Base-by-base conservation (phyloP, 768 basidiomycete species). In the Russula abietina region DNA sequence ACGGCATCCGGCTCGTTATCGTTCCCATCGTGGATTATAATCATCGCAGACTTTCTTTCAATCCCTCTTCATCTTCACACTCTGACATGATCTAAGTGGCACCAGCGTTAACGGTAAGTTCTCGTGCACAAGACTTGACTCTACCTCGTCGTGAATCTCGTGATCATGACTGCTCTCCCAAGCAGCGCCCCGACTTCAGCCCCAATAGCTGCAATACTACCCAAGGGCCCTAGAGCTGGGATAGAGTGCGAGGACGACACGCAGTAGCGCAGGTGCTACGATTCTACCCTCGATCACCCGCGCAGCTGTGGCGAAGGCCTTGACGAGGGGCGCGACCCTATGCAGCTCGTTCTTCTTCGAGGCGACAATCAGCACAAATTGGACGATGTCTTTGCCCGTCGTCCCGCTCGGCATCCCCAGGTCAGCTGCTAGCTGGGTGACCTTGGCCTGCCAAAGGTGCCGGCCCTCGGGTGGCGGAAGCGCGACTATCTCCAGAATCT, bases 71-170 rank as follows among this genome's bases (percentile, higher is more conserved):
- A 14, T 51, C 60, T 22, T 49, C 14, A 7, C 8, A 33, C 22
- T 26, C 55, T 17, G 48, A n/a, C n/a, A n/a, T n/a, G n/a, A n/a
- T n/a, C n/a, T n/a, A n/a, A n/a, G 39, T 36, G 38, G 22, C 17
- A 22, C 39, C n/a, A 11, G 26, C 26, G 22, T 48, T n/a, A 4
- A 33, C 19, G 19, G n/a, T 7, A 22, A 33, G 48, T 28, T 4
- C 38, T 24, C 22, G 10, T 43, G 10, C 26, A 9, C 26, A 38
- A 10, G 39, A 28, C n/a, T n/a, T 43, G n/a, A 45, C 43, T 43
- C 41, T 46, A 62, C 61, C 43, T 57, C 56, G 38, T 62, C 62
- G 4, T n/a, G n/a, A n/a, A n/a, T n/a, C n/a, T n/a, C n/a, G n/a
- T 51, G 39, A 32, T 2, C n/a, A n/a, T n/a, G n/a, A 11, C 24